Evolutionary conservation across 2,329 filamentous ascomycete species (phyloP).

Genomic region (Fusarium burgessii): DNA sequence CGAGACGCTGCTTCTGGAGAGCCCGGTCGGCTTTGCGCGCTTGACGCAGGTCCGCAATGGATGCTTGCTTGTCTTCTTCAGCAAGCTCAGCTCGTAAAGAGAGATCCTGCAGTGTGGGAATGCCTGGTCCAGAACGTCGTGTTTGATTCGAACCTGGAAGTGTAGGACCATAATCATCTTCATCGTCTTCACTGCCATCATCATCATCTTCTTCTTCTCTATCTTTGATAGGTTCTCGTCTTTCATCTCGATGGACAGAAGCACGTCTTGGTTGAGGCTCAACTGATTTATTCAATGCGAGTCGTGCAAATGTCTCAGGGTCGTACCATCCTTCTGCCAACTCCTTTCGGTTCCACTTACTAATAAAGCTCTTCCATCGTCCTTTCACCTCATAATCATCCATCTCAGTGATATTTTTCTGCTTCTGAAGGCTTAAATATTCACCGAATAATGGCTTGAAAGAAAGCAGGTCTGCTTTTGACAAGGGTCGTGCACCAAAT

Average conservation of each 20-base stretch:
- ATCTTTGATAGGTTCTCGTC: conserved; percentile 63
- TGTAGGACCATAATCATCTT: conserved; percentile 68
- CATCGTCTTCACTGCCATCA: conserved; percentile 54
- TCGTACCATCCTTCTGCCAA: conserved; percentile 95
- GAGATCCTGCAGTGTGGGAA: conserved; percentile 81
- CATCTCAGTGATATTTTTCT: conserved; percentile 74
- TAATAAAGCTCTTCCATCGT: conserved; percentile 92
- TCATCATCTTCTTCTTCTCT: conserved; percentile 39
- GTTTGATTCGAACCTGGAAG: conserved; percentile 43
- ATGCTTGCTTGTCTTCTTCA: conserved; percentile 63
- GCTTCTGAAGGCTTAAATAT: conserved; percentile 91
- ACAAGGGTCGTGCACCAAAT: conserved; percentile 72
- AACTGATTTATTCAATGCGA: conserved; percentile 47
- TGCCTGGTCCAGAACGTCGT: conserved; percentile 64
- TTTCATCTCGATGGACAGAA: conserved; percentile 28
- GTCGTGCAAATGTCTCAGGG: conserved; percentile 71
- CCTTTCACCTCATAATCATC: conserved; percentile 81
- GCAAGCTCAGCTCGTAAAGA: conserved; percentile 66
- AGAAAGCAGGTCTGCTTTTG: conserved; percentile 73
- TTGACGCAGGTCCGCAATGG: conserved; percentile 67
- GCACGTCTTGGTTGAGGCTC: conserved; percentile 6
- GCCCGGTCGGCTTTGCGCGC: conserved; percentile 74
- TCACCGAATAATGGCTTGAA: conserved; percentile 82
- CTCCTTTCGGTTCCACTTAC: conserved; percentile 92
- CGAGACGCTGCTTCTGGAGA: conserved; percentile 76